Conservation (phyloP, 1,284 basidiomycete species). For the Grifola frondosa region DNA sequence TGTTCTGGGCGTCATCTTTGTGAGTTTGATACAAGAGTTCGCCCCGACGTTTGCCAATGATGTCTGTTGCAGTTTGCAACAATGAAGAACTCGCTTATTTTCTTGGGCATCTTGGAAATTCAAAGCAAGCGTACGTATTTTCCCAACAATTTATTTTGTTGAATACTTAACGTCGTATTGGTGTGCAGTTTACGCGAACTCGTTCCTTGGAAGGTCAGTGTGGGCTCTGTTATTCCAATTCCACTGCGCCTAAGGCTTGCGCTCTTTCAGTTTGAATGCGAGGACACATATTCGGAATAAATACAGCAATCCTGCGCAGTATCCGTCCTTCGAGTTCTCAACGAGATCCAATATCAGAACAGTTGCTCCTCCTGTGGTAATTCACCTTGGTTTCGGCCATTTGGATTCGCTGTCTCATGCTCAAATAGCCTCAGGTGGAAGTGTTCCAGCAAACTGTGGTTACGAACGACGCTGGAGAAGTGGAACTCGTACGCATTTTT, state of each 20-base stretch:
- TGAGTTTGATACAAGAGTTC: no score
- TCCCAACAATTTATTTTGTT: no score
- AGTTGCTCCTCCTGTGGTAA: slow-evolving; percentile 9
- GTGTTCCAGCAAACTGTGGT: slow-evolving; percentile 14
- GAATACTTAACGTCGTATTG: neutral
- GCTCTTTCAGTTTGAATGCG: slow-evolving; percentile 10
- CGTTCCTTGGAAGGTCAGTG: slow-evolving; percentile 9
- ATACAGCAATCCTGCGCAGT: slow-evolving; percentile 9
- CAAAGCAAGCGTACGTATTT: slow-evolving; percentile 15
- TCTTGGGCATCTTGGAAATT: slow-evolving; percentile 19
- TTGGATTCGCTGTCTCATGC: neutral
- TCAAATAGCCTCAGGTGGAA: slow-evolving; percentile 11
- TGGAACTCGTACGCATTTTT: slow-evolving; percentile 6
- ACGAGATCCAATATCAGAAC: slow-evolving; percentile 8
- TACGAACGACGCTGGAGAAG: slow-evolving; percentile 13
- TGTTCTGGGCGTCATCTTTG: slow-evolving; percentile 16
- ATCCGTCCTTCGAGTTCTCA: slow-evolving; percentile 14
- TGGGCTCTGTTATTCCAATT: neutral
- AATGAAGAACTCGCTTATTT: slow-evolving; percentile 16
- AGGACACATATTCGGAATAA: slow-evolving; percentile 11
- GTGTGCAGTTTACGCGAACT: slow-evolving; percentile 14
- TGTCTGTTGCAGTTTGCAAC: slow-evolving; percentile 12
- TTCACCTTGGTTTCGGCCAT: neutral
- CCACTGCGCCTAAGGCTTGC: neutral
- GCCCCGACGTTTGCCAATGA: neutral